Percentiles rank a stretch among this genome's conserved stretches.
Evolutionary conservation across 192 early-diverging fungal species (phyloP).

Genomic region (Coemansia brasiliensis): DNA sequence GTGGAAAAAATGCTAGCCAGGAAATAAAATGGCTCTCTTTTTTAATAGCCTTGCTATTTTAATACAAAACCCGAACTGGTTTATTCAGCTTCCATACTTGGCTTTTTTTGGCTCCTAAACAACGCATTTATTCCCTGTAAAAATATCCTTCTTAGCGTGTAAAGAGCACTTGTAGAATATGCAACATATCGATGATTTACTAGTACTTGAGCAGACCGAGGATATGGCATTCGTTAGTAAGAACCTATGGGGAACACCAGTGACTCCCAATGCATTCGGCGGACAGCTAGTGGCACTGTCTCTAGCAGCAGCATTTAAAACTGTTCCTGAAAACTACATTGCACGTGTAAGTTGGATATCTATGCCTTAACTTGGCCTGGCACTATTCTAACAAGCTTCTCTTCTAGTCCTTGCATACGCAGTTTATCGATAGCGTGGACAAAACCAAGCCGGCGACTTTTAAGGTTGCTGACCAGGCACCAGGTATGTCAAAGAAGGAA

Average conservation of each 20-base stretch:
- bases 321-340: conserved; percentile 12
- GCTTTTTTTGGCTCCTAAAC: not conserved
- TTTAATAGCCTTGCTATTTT: too few species aligned
- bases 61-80: too few species aligned
- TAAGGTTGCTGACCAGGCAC: not conserved
- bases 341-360: conserved; percentile 18
- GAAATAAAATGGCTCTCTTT: too few species aligned
- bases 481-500: conserved; percentile 1
- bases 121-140: not conserved
- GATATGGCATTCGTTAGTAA: not conserved
- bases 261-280: conserved; percentile 12
- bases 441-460: conserved; percentile 5
- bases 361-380: too few species aligned
- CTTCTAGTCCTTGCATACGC: conserved; percentile 20
- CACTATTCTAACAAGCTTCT: not conserved
- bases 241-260: conserved; percentile 18
- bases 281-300: conserved; percentile 24
- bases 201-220: conserved; percentile 15
- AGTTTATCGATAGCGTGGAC: conserved; percentile 19
- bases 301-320: conserved; percentile 25
- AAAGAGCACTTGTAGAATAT: not conserved
- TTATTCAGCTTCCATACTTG: too few species aligned
- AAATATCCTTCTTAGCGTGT: too few species aligned
- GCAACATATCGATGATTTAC: conserved; percentile 11
- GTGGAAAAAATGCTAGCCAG: too few species aligned